These are phyloP conservation scores for Russula sp. DNA, from an alignment of 768 basidiomycete species.

Conservation along the genomic window DNA sequence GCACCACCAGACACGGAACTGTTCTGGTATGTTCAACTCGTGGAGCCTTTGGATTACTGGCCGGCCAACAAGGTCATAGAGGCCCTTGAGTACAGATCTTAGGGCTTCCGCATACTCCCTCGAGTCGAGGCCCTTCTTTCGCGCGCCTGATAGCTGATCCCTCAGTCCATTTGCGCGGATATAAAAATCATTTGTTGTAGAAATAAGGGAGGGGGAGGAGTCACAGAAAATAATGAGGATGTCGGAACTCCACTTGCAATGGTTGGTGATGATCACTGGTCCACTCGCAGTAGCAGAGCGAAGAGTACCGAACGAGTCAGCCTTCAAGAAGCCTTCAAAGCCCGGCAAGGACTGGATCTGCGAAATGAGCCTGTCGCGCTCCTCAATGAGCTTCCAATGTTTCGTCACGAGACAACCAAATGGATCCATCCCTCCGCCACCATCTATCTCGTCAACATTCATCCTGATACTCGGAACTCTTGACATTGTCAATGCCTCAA, in stretches of 20 bases:
- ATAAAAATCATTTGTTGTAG: neutral
- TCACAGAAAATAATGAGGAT: constrained; percentile 22
- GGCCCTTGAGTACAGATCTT: neutral
- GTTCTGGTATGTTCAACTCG: constrained; percentile 1
- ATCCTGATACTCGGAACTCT: neutral
- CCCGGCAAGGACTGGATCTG: neutral
- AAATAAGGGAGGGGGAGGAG: constrained; percentile 45
- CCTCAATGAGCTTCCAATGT: neutral
- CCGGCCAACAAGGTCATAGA: constrained; percentile 5
- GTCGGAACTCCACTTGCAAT: neutral
- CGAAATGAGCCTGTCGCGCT: neutral
- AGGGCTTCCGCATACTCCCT: neutral
- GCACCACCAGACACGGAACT: constrained; percentile 18
- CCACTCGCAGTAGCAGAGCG: neutral
- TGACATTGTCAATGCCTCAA: neutral
- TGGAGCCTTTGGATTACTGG: constrained; percentile 2
- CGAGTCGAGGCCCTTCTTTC: neutral
- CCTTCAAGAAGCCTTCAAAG: neutral
- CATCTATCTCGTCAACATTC: neutral
- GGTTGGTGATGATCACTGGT: neutral
- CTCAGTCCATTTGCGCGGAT: neutral
- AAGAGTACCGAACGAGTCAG: neutral
- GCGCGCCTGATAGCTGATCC: neutral
- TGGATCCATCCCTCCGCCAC: neutral
- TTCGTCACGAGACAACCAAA: neutral